Percentiles rank a stretch among this genome's conserved stretches.
Evolutionary conservation across 1,284 basidiomycete species (phyloP).

Genomic region (Cutaneotrichosporon spelunceum): DNA sequence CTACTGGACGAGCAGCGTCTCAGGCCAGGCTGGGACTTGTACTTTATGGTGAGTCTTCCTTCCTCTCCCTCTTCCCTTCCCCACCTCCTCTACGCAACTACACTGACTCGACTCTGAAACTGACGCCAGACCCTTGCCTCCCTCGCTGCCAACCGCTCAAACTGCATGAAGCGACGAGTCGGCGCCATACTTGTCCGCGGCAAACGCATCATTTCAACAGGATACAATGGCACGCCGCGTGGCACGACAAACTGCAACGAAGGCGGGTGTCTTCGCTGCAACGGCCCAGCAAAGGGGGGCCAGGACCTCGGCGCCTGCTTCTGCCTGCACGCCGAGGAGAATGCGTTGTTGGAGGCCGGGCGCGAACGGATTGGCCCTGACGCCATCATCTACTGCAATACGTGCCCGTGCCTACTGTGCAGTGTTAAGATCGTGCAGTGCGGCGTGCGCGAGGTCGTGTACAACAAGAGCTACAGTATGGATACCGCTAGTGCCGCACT

Average conservation of each 20-base stretch:
- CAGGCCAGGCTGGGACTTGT: slow-evolving; percentile 86
- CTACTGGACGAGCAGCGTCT: slow-evolving; percentile 68
- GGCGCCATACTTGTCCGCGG: slow-evolving; percentile 81
- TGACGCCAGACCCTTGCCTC: slow-evolving; percentile 69
- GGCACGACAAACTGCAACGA: slow-evolving; percentile 85
- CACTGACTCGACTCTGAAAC: neutral
- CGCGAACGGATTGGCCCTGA: slow-evolving; percentile 76
- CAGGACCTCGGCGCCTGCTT: slow-evolving; percentile 76
- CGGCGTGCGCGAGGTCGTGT: slow-evolving; percentile 88
- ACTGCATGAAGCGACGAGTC: slow-evolving; percentile 96
- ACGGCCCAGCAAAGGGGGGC: slow-evolving; percentile 58
- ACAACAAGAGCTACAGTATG: slow-evolving; percentile 95
- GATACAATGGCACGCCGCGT: slow-evolving; percentile 96
- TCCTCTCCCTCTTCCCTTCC: neutral
- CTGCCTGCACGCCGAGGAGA: slow-evolving; percentile 97
- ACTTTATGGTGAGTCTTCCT: slow-evolving; percentile 76
- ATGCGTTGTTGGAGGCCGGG: slow-evolving; percentile 90
- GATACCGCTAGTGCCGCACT: slow-evolving; percentile 75
- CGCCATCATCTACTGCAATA: slow-evolving; percentile 84
- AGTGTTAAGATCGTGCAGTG: slow-evolving; percentile 92
- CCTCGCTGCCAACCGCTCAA: slow-evolving; percentile 80
- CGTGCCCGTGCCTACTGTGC: slow-evolving; percentile 88
- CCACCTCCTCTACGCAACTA: neutral
- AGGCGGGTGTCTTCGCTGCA: slow-evolving; percentile 77
- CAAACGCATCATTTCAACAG: slow-evolving; percentile 86